Percentiles rank a stretch among this genome's conserved stretches.
phyloP scores from a whole-genome alignment of 2,329 filamentous ascomycete genomes.

The Fusarium secorum region DNA sequence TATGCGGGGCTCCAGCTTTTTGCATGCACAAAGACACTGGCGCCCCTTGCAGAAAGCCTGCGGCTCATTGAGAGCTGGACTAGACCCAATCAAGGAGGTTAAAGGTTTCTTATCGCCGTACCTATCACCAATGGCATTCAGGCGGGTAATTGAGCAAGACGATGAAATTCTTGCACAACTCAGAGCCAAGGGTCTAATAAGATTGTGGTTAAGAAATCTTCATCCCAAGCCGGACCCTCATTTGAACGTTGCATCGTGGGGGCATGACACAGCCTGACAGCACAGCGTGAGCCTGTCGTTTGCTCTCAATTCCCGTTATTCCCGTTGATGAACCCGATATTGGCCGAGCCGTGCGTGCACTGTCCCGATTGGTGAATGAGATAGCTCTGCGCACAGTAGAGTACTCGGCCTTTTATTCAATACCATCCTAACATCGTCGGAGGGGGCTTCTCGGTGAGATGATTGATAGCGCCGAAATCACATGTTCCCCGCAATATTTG shows the following conservation, averaged over 20 bases:
- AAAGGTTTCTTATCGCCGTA: constrained; percentile 11
- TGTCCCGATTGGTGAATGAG: not conserved
- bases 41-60: constrained; percentile 39
- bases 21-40: constrained; percentile 35
- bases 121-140: constrained; percentile 1
- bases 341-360: constrained; percentile 36
- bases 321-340: constrained; percentile 32
- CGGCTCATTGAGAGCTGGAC: constrained; percentile 32
- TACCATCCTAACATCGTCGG: constrained; percentile 15
- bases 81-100: constrained; percentile 23
- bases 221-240: not conserved
- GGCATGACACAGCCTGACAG: not conserved
- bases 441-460: constrained; percentile 37
- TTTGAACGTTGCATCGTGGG: constrained; percentile 25
- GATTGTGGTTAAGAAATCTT: constrained; percentile 1
- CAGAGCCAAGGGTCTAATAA: constrained; percentile 1
- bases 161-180: constrained; percentile 10
- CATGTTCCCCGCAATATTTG: constrained; percentile 26
- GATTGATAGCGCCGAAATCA: constrained; percentile 36
- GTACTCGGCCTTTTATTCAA: not conserved
- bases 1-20: constrained; percentile 43
- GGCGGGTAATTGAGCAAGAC: constrained; percentile 18
- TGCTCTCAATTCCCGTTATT: constrained; percentile 22
- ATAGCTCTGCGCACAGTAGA: constrained; percentile 12
- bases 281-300: not conserved